Conservation (phyloP, 345 rosid genomes). For the Salix udensis region DNA sequence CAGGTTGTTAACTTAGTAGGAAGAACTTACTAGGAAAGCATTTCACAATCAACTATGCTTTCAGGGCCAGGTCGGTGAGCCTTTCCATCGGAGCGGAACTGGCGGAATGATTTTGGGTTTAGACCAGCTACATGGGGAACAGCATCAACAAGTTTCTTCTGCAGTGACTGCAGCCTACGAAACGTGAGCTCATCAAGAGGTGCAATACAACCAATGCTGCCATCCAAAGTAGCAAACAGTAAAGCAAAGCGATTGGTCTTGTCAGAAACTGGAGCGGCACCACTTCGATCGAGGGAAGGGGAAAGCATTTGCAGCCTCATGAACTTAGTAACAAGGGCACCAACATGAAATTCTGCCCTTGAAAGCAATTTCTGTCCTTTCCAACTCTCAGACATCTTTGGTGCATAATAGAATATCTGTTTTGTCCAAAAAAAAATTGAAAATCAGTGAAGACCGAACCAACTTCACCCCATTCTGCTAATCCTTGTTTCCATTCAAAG, state of each 20-base stretch:
- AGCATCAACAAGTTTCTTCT: slow-evolving; percentile 81
- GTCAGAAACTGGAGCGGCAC: slow-evolving; percentile 56
- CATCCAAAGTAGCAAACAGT: slow-evolving; percentile 87
- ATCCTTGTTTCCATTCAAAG: too few species aligned
- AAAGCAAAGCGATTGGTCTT: slow-evolving; percentile 88
- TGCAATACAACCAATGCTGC: slow-evolving; percentile 88
- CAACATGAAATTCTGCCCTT: slow-evolving; percentile 90
- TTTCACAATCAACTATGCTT: slow-evolving; percentile 88
- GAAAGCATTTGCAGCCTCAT: slow-evolving; percentile 87
- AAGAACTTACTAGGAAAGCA: slow-evolving; percentile 77
- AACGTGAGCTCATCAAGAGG: slow-evolving; percentile 92
- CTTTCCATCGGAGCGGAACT: slow-evolving; percentile 69
- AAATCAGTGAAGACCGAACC: not conserved
- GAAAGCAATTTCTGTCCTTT: slow-evolving; percentile 95
- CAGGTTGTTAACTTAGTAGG: not conserved
- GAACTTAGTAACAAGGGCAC: slow-evolving; percentile 88
- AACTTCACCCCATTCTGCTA: not conserved
- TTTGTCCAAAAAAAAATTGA: not conserved
- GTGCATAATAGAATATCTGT: slow-evolving; percentile 92
- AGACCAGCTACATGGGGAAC: slow-evolving; percentile 93
- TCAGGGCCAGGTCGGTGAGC: slow-evolving; percentile 96
- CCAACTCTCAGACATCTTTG: slow-evolving; percentile 97
- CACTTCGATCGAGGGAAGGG: slow-evolving; percentile 44
- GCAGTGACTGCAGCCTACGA: slow-evolving; percentile 88
- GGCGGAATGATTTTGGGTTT: slow-evolving; percentile 91